Evolutionary conservation across 768 basidiomycete species (phyloP).

Genomic region (Lepiota venenata): DNA sequence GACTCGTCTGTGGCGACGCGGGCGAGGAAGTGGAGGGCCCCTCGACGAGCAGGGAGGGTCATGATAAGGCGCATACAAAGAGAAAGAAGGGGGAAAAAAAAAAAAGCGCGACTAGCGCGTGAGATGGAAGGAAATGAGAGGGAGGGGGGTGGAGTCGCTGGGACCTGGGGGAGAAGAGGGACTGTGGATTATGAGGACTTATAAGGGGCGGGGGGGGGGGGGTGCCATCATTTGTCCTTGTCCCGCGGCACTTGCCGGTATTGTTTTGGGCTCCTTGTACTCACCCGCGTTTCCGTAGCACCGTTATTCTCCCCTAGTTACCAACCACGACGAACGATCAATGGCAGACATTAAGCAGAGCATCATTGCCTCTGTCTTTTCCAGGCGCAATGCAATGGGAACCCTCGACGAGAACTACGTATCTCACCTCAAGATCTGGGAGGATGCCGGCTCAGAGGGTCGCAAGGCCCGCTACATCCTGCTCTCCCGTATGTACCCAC

Average conservation of each 20-base stretch:
- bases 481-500: slow-evolving; percentile 86
- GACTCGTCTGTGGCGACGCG: slow-evolving; percentile 27
- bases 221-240: not conserved
- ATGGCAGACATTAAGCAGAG: slow-evolving; percentile 56
- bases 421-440: slow-evolving; percentile 90
- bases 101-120: slow-evolving; percentile 21
- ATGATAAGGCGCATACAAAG: slow-evolving; percentile 28
- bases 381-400: slow-evolving; percentile 61
- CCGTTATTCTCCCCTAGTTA: not conserved
- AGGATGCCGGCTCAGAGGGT: slow-evolving; percentile 70
- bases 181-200: slow-evolving; percentile 8
- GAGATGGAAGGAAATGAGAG: slow-evolving; percentile 16
- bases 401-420: slow-evolving; percentile 77
- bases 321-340: slow-evolving; percentile 2
- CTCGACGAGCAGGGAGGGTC: slow-evolving; percentile 21
- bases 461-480: slow-evolving; percentile 89
- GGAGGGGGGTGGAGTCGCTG: slow-evolving; percentile 14
- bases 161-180: slow-evolving; percentile 12
- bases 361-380: slow-evolving; percentile 85
- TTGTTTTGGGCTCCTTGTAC: slow-evolving; percentile 28
- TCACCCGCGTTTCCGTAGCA: not conserved
- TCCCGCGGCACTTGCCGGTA: slow-evolving; percentile 31
- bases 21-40: slow-evolving; percentile 36
- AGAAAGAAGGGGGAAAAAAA: slow-evolving; percentile 22
- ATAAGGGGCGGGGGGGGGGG: no score